These are phyloP conservation scores for Urochloa ruziziensis DNA, from an alignment of 176 grass and related monocot genomes.

Conservation along the genomic window DNA sequence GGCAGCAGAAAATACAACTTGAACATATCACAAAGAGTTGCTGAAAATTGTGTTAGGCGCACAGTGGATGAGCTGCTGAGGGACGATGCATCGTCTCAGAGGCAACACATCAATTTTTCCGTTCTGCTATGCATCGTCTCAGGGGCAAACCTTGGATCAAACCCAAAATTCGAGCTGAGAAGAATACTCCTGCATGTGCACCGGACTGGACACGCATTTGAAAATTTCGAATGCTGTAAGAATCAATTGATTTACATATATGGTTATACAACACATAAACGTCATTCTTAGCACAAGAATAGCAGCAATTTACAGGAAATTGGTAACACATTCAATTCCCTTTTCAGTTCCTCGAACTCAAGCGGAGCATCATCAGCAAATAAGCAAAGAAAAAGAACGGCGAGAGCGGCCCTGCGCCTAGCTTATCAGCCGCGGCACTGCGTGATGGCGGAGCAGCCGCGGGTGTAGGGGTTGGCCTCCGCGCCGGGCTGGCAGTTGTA, in stretches of 20 bases:
- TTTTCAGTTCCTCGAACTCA: neutral
- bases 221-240: neutral
- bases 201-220: neutral
- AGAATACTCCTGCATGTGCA: neutral
- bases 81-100: neutral
- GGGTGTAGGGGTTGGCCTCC: conserved; percentile 60
- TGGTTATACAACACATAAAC: neutral
- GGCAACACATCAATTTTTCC: too few relatives aligned
- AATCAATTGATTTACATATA: neutral
- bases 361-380: neutral
- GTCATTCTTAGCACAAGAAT: neutral
- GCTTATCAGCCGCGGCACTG: conserved; percentile 49
- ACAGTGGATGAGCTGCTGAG: neutral
- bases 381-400: neutral
- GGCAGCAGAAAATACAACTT: neutral
- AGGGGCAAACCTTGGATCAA: neutral
- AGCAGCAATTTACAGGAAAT: neutral
- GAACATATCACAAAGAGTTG: neutral
- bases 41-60: neutral
- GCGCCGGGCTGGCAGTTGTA: conserved; percentile 68
- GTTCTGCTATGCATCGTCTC: neutral
- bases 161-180: too few relatives aligned
- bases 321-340: neutral
- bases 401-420: neutral
- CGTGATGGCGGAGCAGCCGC: conserved; percentile 53